Base-by-base conservation (phyloP, 352 stramenopile species). In the Aphanomyces astaci region DNA sequence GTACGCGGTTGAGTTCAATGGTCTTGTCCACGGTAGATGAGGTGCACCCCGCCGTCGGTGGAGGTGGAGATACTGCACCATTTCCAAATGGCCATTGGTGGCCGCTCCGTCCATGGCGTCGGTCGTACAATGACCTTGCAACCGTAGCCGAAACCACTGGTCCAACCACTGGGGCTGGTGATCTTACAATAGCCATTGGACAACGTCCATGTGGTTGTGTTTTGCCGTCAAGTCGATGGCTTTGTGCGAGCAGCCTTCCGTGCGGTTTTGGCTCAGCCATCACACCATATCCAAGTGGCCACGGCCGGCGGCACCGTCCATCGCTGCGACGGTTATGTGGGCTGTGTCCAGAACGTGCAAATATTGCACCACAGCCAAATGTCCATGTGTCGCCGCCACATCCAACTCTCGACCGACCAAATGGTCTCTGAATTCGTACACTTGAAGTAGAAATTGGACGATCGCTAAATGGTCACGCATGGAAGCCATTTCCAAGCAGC, bases 141-240 rank as follows among this genome's bases (percentile, higher is more conserved):
- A n/a, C n/a, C n/a, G n/a, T n/a, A n/a, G n/a, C n/a, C n/a, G n/a
- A n/a, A n/a, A n/a, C n/a, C n/a, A n/a, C n/a, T n/a, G n/a, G n/a
- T n/a, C n/a, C n/a, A n/a, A n/a, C n/a, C n/a, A n/a, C n/a, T n/a
- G n/a, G n/a, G n/a, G n/a, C n/a, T n/a, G n/a, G n/a, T n/a, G n/a
- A n/a, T n/a, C 49, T 13, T 76, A 68, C 10, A 77, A 46, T 9
- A 46, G 62, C 70, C 70, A 77, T 48, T 75, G 56, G n/a, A 75
- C 60, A 13, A 75, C 46, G 36, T 70, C 63, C 54, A 75, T 49
- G 43, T 77, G 70, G 1, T 64, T 64, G 32, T 75, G 72, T 13
- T 46, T 53, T 30, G 71, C 71, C 31, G 70, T 70, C 10, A 32
- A 54, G 49, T 75, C 72, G 40, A 77, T 74, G 11, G 73, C 70